Evolutionary conservation across 2,329 filamentous ascomycete genomes (phyloP), one percentile per base, ranked within the genome.

Genomic region (Ophiostoma sp.): DNA sequence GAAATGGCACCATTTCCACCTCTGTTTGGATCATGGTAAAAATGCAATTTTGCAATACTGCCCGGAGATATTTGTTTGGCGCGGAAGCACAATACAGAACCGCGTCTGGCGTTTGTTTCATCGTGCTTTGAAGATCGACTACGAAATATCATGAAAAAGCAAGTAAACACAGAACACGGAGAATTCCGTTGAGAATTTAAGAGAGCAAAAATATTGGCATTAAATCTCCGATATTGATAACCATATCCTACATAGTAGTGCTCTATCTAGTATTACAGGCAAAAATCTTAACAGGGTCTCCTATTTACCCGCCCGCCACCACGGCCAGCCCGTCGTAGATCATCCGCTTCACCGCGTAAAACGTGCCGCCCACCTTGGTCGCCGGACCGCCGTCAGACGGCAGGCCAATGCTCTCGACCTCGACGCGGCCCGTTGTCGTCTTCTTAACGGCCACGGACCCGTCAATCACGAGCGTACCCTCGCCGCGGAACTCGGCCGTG

Each of bases 291-390:
- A 39, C 59, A n/a, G 33, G 59, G 19, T 61, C 31, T 52, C 42
- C 36, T 17, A n/a, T 39, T 82, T 81, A 93, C 68, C 87, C 88
- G 63, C 93, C 93, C 19, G 92, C 92, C 76, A 99, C 95, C 74
- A 98, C 93, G 45, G 96, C 96, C 80, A 99, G 83, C 9, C 94
- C 95, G 77, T 97, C 93, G 81, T 99, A 99, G 76, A 99, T 97
- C 82, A 93, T 94, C 82, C 87, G 91, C 83, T 93, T 93, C 11
- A 98, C 95, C 70, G 93, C 93, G 79, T 94, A 93, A 79, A 98
- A 97, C 48, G 92, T 94, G 55, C 86, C 86, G 73, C 89, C 89
- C 69, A 83, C 78, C 70, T 82, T 78, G 69, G 82, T 82, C 5
- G 81, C 82, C 22, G 81, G 80, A 25, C 82, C 82, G 12, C 81